Percentiles rank a stretch among this genome's conserved stretches.
Evolutionary conservation across 345 rosid species (phyloP).

Genomic region (Physaria fendleri): DNA sequence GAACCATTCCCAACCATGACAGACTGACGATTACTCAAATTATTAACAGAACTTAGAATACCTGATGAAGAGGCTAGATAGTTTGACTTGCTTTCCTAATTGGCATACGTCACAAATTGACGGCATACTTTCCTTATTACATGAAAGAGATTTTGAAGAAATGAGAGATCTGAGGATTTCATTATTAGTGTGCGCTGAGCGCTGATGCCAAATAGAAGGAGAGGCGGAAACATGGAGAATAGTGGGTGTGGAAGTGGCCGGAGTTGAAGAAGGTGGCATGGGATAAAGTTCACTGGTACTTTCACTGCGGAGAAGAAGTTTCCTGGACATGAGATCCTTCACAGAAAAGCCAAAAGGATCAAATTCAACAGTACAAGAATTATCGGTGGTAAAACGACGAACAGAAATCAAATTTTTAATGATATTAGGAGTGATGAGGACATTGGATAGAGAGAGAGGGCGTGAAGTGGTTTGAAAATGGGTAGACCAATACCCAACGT

Average conservation of each 20-base stretch:
- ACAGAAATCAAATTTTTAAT: background rate
- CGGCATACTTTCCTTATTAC: background rate
- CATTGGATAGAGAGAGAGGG: background rate
- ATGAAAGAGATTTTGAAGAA: background rate
- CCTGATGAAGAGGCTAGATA: background rate
- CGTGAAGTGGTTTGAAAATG: background rate
- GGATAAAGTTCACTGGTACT: background rate
- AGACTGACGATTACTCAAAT: background rate
- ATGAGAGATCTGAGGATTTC: background rate
- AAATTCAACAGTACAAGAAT: background rate
- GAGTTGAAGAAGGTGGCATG: background rate
- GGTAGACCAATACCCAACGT: too few relatives aligned
- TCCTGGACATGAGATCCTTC: background rate
- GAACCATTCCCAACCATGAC: background rate
- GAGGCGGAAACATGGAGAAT: background rate
- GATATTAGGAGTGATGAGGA: background rate
- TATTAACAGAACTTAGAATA: too few relatives aligned
- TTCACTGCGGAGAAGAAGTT: background rate
- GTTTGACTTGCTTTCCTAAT: background rate
- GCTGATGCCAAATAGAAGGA: background rate
- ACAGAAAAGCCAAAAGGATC: background rate
- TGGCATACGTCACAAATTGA: background rate
- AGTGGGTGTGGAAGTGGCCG: background rate
- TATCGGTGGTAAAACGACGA: background rate
- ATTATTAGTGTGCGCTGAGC: background rate